Evolutionary conservation across 2,329 filamentous ascomycete genomes (phyloP).

Genomic region (Alternaria postmessia): DNA sequence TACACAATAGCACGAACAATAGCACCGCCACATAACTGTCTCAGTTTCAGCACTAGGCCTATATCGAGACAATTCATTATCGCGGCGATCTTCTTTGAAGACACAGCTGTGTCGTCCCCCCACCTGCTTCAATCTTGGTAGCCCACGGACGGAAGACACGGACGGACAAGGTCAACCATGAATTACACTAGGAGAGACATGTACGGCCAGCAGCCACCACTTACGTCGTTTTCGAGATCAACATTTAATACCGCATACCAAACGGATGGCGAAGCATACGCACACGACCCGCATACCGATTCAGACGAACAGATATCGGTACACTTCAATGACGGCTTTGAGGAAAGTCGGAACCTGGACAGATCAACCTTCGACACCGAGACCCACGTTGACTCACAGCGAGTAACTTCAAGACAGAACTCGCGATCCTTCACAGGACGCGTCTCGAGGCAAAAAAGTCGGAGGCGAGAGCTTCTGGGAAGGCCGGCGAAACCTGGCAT

Average conservation of each 20-base stretch:
- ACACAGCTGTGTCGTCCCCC: not conserved
- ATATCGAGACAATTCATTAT: conserved; percentile 38
- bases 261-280: conserved; percentile 1
- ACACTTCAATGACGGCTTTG: conserved; percentile 30
- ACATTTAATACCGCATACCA: conserved; percentile 10
- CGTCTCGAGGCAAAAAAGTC: conserved; percentile 61
- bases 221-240: conserved; percentile 20
- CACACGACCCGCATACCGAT: conserved; percentile 11
- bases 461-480: conserved; percentile 65
- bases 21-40: conserved; percentile 36
- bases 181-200: conserved; percentile 19
- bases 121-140: conserved; percentile 15
- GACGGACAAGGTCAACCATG: conserved; percentile 24
- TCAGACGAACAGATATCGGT: conserved; percentile 38
- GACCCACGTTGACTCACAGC: conserved; percentile 36
- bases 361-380: conserved; percentile 32
- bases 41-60: conserved; percentile 36
- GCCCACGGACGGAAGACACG: conserved; percentile 7
- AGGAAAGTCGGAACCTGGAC: conserved; percentile 7
- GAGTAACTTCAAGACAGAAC: conserved; percentile 40
- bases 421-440: conserved; percentile 48
- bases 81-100: conserved; percentile 19
- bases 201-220: conserved; percentile 25
- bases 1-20: conserved; percentile 29
- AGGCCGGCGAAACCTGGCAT: conserved; percentile 70